Conservation (phyloP, 2,329 filamentous ascomycete genomes). For the Cladobotryum mycophilum region DNA sequence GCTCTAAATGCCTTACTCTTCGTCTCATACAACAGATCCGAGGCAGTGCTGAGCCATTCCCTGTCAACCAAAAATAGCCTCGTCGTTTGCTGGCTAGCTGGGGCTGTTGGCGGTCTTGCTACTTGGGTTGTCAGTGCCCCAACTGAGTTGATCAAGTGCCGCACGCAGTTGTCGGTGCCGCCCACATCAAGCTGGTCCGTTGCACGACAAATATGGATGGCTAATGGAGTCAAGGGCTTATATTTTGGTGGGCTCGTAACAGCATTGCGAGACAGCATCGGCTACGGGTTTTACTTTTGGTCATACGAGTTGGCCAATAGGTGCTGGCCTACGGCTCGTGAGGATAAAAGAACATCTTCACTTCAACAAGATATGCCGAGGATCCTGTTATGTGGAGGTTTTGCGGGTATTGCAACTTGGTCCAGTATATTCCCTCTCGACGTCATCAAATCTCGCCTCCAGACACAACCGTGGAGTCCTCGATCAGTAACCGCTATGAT, state of each 20-base stretch:
- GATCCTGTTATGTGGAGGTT: constrained; percentile 73
- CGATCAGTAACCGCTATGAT: constrained; percentile 6
- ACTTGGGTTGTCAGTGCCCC: constrained; percentile 83
- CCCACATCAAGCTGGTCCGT: constrained; percentile 56
- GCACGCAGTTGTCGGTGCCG: constrained; percentile 59
- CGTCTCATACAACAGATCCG: constrained; percentile 81
- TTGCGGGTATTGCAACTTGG: constrained; percentile 87
- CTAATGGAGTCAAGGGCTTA: constrained; percentile 59
- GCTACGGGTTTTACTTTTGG: constrained; percentile 98
- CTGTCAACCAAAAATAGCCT: constrained; percentile 41
- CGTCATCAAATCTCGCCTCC: constrained; percentile 87
- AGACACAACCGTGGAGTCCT: constrained; percentile 53
- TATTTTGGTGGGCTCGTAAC: constrained; percentile 81
- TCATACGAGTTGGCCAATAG: constrained; percentile 74
- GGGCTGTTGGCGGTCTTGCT: constrained; percentile 73
- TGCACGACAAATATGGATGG: constrained; percentile 52
- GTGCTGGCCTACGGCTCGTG: constrained; percentile 36
- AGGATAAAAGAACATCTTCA: constrained; percentile 15
- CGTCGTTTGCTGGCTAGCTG: constrained; percentile 69
- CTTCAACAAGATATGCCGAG: constrained; percentile 47
- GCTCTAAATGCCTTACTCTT: constrained; percentile 88
- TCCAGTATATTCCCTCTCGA: constrained; percentile 85
- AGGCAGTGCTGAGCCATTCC: constrained; percentile 49
- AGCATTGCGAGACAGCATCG: constrained; percentile 74
- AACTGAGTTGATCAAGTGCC: constrained; percentile 86